phyloP scores from a whole-genome alignment of 2,329 filamentous ascomycete species.

The Aspergillus intermedius region DNA sequence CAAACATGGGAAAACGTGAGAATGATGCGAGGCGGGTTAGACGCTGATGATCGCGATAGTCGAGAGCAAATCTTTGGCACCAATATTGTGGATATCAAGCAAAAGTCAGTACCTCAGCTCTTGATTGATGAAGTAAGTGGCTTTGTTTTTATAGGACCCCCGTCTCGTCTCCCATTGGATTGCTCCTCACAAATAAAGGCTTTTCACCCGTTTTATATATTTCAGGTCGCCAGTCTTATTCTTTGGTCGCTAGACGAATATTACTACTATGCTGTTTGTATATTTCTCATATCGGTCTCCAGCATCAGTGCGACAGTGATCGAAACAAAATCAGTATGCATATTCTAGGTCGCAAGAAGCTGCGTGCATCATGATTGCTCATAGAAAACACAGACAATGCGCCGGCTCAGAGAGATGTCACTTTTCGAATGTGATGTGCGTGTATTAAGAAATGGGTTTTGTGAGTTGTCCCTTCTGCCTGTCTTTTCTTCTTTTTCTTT shows the following conservation, averaged over 20 bases:
- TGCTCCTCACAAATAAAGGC: slow-evolving; percentile 46
- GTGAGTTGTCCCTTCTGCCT: slow-evolving; percentile 42
- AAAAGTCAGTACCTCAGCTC: slow-evolving; percentile 76
- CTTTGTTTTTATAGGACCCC: not conserved
- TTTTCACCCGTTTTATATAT: slow-evolving; percentile 97
- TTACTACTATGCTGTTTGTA: slow-evolving; percentile 94
- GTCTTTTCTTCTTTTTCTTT: not conserved
- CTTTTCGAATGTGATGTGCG: slow-evolving; percentile 92
- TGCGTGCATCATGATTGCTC: slow-evolving; percentile 3
- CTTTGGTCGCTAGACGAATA: slow-evolving; percentile 96
- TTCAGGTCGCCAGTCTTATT: slow-evolving; percentile 88
- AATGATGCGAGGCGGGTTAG: slow-evolving; percentile 69
- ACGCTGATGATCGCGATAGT: slow-evolving; percentile 77
- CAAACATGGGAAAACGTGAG: slow-evolving; percentile 76
- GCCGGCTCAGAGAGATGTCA: slow-evolving; percentile 80
- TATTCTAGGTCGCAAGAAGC: not conserved
- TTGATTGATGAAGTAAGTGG: slow-evolving; percentile 72
- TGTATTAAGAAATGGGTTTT: slow-evolving; percentile 90
- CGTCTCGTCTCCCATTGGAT: slow-evolving; percentile 5
- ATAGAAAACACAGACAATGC: slow-evolving; percentile 63
- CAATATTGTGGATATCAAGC: slow-evolving; percentile 87
- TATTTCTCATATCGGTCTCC: slow-evolving; percentile 87
- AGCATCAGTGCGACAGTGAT: slow-evolving; percentile 85
- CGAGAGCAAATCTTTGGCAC: slow-evolving; percentile 81
- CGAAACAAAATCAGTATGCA: slow-evolving; percentile 71